These are phyloP conservation scores for Calycina herbarum DNA, from an alignment of 2,329 filamentous ascomycete genomes.

Conservation along the genomic window DNA sequence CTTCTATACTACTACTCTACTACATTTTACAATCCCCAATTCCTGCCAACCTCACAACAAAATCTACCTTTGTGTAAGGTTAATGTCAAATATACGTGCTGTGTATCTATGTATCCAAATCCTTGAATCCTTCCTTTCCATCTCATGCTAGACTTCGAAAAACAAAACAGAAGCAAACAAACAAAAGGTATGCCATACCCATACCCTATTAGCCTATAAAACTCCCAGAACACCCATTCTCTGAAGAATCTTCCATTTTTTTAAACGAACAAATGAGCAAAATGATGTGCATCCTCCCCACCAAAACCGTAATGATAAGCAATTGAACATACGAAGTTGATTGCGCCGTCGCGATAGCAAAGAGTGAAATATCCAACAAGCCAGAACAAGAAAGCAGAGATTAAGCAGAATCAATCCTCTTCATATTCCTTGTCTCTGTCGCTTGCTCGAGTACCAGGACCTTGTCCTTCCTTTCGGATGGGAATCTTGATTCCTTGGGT, in stretches of 20 bases:
- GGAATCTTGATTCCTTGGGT: constrained; percentile 95
- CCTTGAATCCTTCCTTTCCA: not conserved
- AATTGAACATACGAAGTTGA: not conserved
- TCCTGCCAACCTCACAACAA: no score
- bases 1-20: no score
- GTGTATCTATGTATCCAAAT: no score
- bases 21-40: no score
- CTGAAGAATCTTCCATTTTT: not conserved
- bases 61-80: no score
- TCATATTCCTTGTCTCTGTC: constrained; percentile 34
- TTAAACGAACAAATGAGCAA: constrained; percentile 37
- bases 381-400: not conserved
- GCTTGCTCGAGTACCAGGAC: constrained; percentile 24
- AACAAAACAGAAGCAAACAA: not conserved
- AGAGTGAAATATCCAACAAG: not conserved
- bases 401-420: constrained; percentile 30
- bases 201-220: not conserved
- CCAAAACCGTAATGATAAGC: not conserved
- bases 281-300: constrained; percentile 32
- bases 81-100: no score
- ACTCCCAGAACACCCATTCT: constrained; percentile 1
- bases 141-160: not conserved
- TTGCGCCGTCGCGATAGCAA: not conserved
- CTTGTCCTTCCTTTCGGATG: constrained; percentile 77
- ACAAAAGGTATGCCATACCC: not conserved